Percentiles rank a stretch among this genome's conserved stretches.
Conservation (phyloP, 169 alveolate genomes). For the Cryptosporidium meleagridis region DNA sequence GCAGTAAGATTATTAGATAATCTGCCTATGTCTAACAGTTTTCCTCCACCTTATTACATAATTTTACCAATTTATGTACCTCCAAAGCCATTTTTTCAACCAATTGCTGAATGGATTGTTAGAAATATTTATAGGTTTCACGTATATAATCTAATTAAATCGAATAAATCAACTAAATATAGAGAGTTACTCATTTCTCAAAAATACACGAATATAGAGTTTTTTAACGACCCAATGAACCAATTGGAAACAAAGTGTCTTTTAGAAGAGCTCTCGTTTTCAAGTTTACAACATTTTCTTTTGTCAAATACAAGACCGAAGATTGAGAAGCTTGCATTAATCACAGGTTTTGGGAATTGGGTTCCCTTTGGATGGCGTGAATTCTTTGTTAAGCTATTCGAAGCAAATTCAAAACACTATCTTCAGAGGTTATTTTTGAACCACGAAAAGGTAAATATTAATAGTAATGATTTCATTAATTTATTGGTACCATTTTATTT, state of each 20-base stretch:
- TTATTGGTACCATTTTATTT: slow-evolving; percentile 46
- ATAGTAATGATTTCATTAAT: slow-evolving; percentile 18
- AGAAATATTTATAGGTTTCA: slow-evolving; percentile 36
- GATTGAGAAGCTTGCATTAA: slow-evolving; percentile 53
- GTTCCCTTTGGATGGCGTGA: slow-evolving; percentile 68
- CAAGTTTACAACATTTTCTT: slow-evolving; percentile 57
- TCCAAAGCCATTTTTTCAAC: slow-evolving; percentile 72
- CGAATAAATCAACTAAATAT: background rate
- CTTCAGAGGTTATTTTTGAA: slow-evolving; percentile 37
- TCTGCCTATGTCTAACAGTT: slow-evolving; percentile 9
- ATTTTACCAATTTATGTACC: slow-evolving; percentile 45
- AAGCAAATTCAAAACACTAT: slow-evolving; percentile 23
- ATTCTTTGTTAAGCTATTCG: slow-evolving; percentile 59
- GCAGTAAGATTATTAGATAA: slow-evolving; percentile 45
- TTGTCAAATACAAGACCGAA: slow-evolving; percentile 60
- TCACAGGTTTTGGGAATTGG: slow-evolving; percentile 71
- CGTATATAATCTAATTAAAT: slow-evolving; percentile 9
- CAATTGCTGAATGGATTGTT: slow-evolving; percentile 74
- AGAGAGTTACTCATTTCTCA: background rate
- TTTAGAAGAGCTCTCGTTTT: slow-evolving; percentile 54
- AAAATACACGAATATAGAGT: slow-evolving; percentile 22
- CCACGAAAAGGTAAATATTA: background rate
- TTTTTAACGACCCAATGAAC: slow-evolving; percentile 27
- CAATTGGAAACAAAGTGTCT: slow-evolving; percentile 47
- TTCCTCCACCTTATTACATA: slow-evolving; percentile 53